Percentiles rank a stretch among this genome's conserved stretches.
Conservation (phyloP, 352 stramenopile genomes). For the Phytophthora tentaculata region DNA sequence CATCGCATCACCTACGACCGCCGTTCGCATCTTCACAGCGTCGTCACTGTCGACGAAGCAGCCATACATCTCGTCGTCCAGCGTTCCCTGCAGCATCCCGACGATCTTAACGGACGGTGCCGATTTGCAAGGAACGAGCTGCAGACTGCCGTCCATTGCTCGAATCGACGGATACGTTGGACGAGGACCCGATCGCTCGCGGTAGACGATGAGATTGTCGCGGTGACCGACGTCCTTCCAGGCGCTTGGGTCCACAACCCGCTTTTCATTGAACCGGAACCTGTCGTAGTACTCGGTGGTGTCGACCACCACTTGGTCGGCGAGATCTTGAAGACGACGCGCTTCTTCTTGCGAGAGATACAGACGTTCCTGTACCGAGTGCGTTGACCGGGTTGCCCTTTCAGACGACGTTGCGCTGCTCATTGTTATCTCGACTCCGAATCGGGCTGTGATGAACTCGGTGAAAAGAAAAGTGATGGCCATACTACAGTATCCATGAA, state of each 20-base stretch:
- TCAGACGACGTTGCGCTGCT: conserved; percentile 37
- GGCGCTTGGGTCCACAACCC: conserved; percentile 35
- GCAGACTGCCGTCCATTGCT: conserved; percentile 30
- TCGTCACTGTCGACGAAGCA: conserved; percentile 54
- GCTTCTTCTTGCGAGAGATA: conserved; percentile 31
- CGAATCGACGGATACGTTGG: conserved; percentile 45
- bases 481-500: background rate
- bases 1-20: conserved; percentile 38
- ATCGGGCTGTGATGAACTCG: background rate
- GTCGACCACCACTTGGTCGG: conserved; percentile 43
- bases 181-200: conserved; percentile 33
- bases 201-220: conserved; percentile 58
- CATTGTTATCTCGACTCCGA: conserved; percentile 13
- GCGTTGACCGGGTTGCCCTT: conserved; percentile 10
- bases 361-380: conserved; percentile 22
- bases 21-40: conserved; percentile 37
- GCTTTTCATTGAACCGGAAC: conserved; percentile 43
- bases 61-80: conserved; percentile 62
- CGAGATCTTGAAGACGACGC: conserved; percentile 32
- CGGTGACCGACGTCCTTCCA: conserved; percentile 57
- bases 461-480: conserved; percentile 26
- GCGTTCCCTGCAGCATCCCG: conserved; percentile 44
- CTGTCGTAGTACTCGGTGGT: conserved; percentile 49
- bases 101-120: conserved; percentile 43
- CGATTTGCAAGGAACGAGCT: conserved; percentile 37